These are phyloP conservation scores for Penicillium brevicompactum DNA, from an alignment of 2,329 filamentous ascomycete species.

Conservation along the genomic window DNA sequence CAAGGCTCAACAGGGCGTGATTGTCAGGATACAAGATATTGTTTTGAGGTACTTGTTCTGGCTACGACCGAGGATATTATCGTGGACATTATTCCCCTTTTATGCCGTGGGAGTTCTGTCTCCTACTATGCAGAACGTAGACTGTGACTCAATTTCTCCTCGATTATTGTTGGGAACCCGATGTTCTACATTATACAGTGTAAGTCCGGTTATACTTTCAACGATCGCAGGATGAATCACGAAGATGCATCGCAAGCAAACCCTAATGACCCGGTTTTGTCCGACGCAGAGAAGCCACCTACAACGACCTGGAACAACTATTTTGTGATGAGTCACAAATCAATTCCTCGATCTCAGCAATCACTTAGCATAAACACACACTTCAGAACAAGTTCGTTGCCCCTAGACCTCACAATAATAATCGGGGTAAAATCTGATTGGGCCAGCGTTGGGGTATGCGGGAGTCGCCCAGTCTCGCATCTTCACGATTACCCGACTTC, in stretches of 20 bases:
- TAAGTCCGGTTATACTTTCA: constrained; percentile 1
- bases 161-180: neutral
- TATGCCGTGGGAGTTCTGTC: constrained; percentile 3
- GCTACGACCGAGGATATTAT: neutral
- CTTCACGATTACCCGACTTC: no score
- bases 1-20: neutral
- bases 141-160: constrained; percentile 1
- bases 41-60: neutral
- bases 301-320: neutral
- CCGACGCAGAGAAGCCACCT: constrained; percentile 1
- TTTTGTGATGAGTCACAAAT: neutral
- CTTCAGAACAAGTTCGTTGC: neutral
- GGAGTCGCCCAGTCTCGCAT: no score
- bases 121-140: constrained; percentile 12
- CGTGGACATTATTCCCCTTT: neutral
- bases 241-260: neutral
- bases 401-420: neutral
- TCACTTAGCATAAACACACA: neutral
- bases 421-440: neutral
- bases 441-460: neutral
- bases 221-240: neutral
- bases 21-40: neutral
- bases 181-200: constrained; percentile 10
- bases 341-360: neutral
- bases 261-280: constrained; percentile 10